Percentiles rank a stretch among this genome's conserved stretches.
phyloP scores from a whole-genome alignment of 1,284 basidiomycete species.

The Limonomyces culmigenus region DNA sequence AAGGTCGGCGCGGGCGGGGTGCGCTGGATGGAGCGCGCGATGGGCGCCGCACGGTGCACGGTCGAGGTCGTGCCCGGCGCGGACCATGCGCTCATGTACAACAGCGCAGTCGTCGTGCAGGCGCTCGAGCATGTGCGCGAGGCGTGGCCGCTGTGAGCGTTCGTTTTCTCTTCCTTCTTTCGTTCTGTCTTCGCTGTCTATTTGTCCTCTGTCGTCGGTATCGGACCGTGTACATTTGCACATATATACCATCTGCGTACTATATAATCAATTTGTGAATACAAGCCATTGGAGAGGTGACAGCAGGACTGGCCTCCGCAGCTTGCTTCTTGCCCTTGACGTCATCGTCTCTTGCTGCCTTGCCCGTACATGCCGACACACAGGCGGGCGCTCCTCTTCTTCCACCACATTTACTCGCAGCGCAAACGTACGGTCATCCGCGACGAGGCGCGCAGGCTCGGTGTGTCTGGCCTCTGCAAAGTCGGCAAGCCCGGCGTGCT shows the following conservation, averaged over 20 bases:
- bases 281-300: too few relatives aligned
- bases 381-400: not conserved
- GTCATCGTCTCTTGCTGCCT: too few relatives aligned
- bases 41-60: conserved; percentile 59
- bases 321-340: too few relatives aligned
- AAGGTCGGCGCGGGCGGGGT: conserved; percentile 81
- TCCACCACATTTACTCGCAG: not conserved
- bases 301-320: too few relatives aligned
- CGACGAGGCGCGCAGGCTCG: not conserved
- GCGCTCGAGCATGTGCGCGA: conserved; percentile 58
- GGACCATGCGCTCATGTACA: conserved; percentile 88
- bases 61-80: conserved; percentile 77
- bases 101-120: conserved; percentile 73
- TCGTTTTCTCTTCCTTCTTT: not conserved
- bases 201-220: not conserved
- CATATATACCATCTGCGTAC: too few relatives aligned
- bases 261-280: too few relatives aligned
- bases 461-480: not conserved
- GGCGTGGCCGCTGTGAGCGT: conserved; percentile 29
- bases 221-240: too few relatives aligned
- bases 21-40: conserved; percentile 77
- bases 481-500: not conserved
- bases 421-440: not conserved
- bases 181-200: not conserved
- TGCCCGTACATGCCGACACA: not conserved